phyloP scores from a whole-genome alignment of 2,329 filamentous ascomycete species.

The Aspergillus pseudotamarii region DNA sequence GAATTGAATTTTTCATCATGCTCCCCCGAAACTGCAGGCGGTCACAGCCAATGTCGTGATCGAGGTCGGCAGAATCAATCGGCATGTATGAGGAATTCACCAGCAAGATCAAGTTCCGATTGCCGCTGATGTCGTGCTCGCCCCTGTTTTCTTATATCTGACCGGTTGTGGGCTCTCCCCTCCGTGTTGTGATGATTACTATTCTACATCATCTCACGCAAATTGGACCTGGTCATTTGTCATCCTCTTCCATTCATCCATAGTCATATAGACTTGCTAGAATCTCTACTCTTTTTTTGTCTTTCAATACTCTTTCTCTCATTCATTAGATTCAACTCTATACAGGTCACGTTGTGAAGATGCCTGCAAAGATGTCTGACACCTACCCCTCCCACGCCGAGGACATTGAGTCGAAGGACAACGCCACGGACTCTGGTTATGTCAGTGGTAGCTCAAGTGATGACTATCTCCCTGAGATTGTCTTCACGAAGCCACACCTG shows the following conservation, averaged over 20 bases:
- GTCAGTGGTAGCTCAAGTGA: conserved; percentile 67
- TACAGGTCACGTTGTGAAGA: conserved; percentile 18
- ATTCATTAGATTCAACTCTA: conserved; percentile 2
- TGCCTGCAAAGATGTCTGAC: conserved; percentile 42
- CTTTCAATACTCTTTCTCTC: conserved; percentile 11
- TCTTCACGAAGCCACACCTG: conserved; percentile 85
- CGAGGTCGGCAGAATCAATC: conserved; percentile 28
- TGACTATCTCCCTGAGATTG: conserved; percentile 70
- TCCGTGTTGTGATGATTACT: conserved; percentile 2
- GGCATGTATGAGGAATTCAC: conserved; percentile 24
- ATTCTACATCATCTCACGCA: conserved; percentile 11
- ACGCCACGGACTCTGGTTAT: conserved; percentile 84
- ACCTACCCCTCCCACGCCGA: conserved; percentile 42
- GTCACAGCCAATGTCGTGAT: conserved; percentile 35
- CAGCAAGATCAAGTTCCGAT: conserved; percentile 26
- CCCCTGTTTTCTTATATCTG: conserved; percentile 33
- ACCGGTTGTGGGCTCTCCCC: conserved; percentile 24
- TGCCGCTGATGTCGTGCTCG: conserved; percentile 38
- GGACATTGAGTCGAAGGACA: conserved; percentile 43
- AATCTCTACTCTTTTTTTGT: conserved; percentile 8
- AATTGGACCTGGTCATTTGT: conserved; percentile 1
- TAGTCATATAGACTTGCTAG: conserved; percentile 11
- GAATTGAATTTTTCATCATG: conserved; percentile 33
- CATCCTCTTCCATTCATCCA: conserved; percentile 8
- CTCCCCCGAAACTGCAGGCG: conserved; percentile 29